Conservation (phyloP, 1,284 basidiomycete species). For the Dichomitus squalens region DNA sequence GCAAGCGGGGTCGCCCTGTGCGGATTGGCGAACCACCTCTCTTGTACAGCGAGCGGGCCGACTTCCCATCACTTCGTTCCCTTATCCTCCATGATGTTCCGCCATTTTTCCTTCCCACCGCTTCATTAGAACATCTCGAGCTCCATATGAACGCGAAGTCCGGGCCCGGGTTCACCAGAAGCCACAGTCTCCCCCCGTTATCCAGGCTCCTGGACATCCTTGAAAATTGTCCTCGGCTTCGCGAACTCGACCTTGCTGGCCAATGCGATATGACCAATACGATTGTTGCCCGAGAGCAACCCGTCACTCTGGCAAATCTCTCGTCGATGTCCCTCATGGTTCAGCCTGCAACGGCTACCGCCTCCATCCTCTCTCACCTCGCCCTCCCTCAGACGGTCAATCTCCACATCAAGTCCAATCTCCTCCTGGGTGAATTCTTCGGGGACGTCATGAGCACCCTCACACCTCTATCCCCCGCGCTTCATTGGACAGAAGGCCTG, state of each 20-base stretch:
- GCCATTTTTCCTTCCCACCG: not conserved
- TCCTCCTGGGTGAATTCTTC: not conserved
- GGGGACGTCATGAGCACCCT: not conserved
- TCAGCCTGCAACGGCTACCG: not conserved
- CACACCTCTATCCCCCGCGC: not conserved
- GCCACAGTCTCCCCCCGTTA: not conserved
- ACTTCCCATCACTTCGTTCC: not conserved
- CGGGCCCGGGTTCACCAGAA: no score
- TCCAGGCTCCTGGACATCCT: not conserved
- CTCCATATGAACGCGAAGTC: not conserved
- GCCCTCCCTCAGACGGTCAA: not conserved
- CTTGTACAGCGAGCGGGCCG: not conserved
- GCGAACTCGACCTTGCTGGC: not conserved
- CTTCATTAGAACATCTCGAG: not conserved
- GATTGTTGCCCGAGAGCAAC: no score
- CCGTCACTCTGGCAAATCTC: not conserved
- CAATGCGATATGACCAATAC: not conserved
- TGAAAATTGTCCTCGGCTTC: not conserved
- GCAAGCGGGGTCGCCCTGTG: not conserved
- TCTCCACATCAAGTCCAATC: not conserved
- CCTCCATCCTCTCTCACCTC: not conserved
- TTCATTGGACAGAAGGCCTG: not conserved
- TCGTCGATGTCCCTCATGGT: not conserved
- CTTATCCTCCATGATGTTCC: conserved; percentile 1
- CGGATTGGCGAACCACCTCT: not conserved